Conservation (phyloP, 2,329 filamentous ascomycete species). For the Cytospora chrysosperma region DNA sequence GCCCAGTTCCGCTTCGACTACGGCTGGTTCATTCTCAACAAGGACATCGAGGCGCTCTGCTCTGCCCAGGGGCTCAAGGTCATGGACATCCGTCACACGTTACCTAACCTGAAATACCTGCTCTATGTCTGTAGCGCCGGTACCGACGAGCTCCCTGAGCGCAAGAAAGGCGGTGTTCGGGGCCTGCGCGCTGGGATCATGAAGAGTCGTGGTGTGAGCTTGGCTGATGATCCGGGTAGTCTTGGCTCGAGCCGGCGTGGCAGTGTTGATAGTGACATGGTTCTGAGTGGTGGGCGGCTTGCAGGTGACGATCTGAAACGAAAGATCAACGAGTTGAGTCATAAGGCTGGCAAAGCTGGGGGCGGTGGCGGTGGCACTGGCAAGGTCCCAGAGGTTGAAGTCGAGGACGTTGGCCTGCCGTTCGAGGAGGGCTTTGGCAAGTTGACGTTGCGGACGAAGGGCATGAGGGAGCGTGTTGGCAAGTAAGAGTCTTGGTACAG, state of each 20-base stretch:
- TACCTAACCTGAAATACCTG: conserved; percentile 92
- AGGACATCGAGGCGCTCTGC: conserved; percentile 76
- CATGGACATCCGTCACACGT: conserved; percentile 85
- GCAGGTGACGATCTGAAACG: conserved; percentile 41
- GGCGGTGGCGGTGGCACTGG: conserved; percentile 22
- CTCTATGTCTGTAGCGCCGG: conserved; percentile 87
- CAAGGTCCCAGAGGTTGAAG: conserved; percentile 21
- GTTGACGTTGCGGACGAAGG: conserved; percentile 56
- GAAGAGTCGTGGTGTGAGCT: conserved; percentile 34
- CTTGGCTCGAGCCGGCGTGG: conserved; percentile 42
- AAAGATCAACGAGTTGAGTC: conserved; percentile 34
- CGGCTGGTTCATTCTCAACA: conserved; percentile 93
- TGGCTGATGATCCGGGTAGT: conserved; percentile 41
- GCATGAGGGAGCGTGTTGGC: conserved; percentile 50
- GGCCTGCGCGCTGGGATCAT: conserved; percentile 55
- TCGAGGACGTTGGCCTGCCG: conserved; percentile 36
- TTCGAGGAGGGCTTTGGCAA: conserved; percentile 48
- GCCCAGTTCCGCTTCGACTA: conserved; percentile 93
- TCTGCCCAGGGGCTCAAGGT: conserved; percentile 70
- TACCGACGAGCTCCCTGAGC: conserved; percentile 58
- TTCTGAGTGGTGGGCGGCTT: background rate
- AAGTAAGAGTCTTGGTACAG: conserved; percentile 7
- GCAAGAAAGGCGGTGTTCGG: conserved; percentile 60
- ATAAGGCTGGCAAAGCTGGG: background rate
- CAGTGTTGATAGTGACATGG: conserved; percentile 44